A percentile compares a stretch with the other conserved stretches of the same genome.
These are phyloP conservation scores for Tulasnella sp. DNA, from an alignment of 768 basidiomycete genomes.

Conservation along the genomic window DNA sequence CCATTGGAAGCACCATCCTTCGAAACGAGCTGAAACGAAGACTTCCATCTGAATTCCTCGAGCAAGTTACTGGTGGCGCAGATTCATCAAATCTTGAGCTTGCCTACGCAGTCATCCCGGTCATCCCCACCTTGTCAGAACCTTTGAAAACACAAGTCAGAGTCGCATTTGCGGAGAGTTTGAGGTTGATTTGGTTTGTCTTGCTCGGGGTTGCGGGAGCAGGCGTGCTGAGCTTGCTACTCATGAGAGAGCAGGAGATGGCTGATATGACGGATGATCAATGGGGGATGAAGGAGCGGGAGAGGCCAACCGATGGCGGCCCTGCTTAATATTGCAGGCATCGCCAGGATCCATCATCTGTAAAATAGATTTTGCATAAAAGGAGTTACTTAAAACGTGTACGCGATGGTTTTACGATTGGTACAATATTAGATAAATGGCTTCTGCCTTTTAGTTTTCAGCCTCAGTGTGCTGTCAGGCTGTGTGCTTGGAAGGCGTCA, in stretches of 20 bases:
- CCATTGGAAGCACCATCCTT: constrained; percentile 43
- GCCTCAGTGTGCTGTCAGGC: background rate
- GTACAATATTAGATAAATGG: background rate
- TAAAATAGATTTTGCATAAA: too few relatives aligned
- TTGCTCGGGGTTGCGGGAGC: constrained; percentile 36
- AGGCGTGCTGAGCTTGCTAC: constrained; percentile 32
- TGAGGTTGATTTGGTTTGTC: constrained; percentile 23
- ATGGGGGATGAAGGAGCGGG: background rate
- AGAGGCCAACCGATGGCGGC: too few relatives aligned
- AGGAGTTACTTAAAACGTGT: too few relatives aligned
- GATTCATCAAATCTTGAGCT: constrained; percentile 23
- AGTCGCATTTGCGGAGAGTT: constrained; percentile 21
- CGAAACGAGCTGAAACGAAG: constrained; percentile 41
- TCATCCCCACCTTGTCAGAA: constrained; percentile 9
- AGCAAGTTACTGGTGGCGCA: background rate
- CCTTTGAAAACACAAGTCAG: background rate
- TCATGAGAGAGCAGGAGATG: constrained; percentile 34
- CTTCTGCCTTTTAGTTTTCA: background rate
- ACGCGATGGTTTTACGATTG: too few relatives aligned
- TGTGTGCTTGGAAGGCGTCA: background rate
- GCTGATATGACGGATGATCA: constrained; percentile 24
- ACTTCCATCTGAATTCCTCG: constrained; percentile 37
- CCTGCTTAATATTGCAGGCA: too few relatives aligned
- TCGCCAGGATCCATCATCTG: too few relatives aligned
- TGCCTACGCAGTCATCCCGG: constrained; percentile 25